Base-by-base conservation (phyloP, 108 stramenopile species). In the Aurantiochytrium sp. region DNA sequence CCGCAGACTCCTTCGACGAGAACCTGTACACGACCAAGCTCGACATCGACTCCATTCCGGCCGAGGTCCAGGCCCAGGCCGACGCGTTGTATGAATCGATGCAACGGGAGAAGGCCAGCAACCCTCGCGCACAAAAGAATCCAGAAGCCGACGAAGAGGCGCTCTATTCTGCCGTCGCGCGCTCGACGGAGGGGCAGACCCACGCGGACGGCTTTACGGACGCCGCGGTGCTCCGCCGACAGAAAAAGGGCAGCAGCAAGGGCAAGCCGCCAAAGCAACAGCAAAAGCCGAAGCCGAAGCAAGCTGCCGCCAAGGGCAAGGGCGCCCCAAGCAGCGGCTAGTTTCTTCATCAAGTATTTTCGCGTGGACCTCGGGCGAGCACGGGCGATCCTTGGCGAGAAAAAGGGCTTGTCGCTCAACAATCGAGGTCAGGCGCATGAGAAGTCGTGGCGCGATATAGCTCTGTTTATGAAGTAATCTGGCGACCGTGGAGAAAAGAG, bases 21-120 rank as follows among this genome's bases (percentile, higher is more conserved):
- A 98, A 96, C 91, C 87, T 97, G 19, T 98, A 98, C 91, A 98
- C 98, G 0, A 98, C 97, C 4, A 88, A 91, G 54, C 92, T 98
- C 68, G 95, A 98, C 87, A 95, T 93, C 54, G 86, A 88, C 6
- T 86, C 90, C 2, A 91, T 97, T 45, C 94, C 96, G 68, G 68
- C 87, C 15, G 85, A 87, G 69, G 93, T 96, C 86, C 59, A 89
- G 52, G 87, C 88, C 0, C 90, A 92, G 55, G 98, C 98, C 4
- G 97, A 97, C 55, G 91, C 95, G 19, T 92, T 98, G 55, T 97
- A 96, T 4, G 88, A 89, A 45, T 96, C 97, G 88, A 98, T 98
- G 88, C 96, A 98, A 87, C 87, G 89, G n/a, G 91, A 93, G 52
- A 69, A 91, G 4, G 94, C 92, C 55, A 69, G 91, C 87, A 98